Percentiles rank a stretch among this genome's conserved stretches.
These are phyloP conservation scores for Lactarius trivialis DNA, from an alignment of 768 basidiomycete genomes.

Conservation along the genomic window DNA sequence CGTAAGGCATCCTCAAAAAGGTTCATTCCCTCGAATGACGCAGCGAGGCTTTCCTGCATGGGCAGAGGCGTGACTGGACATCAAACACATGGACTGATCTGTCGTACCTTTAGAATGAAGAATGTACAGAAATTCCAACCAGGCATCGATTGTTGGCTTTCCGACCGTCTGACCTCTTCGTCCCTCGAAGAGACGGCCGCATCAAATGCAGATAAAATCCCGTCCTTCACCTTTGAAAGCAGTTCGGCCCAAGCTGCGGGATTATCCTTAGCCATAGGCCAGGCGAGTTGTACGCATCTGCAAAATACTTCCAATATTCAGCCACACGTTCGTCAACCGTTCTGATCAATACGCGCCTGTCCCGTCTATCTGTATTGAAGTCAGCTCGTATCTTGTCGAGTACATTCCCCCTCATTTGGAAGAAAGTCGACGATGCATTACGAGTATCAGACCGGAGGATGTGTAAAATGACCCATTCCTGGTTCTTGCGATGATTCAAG, in stretches of 20 bases:
- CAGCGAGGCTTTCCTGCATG: constrained; percentile 84
- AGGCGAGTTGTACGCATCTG: constrained; percentile 79
- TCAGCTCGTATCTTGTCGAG: constrained; percentile 88
- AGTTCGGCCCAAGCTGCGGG: constrained; percentile 85
- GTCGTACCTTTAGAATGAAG: constrained; percentile 86
- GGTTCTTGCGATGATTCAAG: constrained; percentile 63
- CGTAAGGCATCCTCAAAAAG: constrained; percentile 83
- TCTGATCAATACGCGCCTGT: constrained; percentile 47
- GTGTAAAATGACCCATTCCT: constrained; percentile 92
- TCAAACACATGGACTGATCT: neutral
- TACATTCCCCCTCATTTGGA: constrained; percentile 78
- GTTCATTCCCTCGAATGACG: constrained; percentile 85
- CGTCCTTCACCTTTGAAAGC: constrained; percentile 84
- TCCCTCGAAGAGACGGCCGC: constrained; percentile 68
- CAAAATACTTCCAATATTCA: neutral
- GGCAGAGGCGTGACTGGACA: neutral
- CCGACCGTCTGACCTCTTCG: constrained; percentile 86
- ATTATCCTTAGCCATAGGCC: constrained; percentile 64
- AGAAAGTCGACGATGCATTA: constrained; percentile 56
- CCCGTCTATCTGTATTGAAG: constrained; percentile 84
- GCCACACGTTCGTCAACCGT: neutral
- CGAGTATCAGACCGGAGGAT: constrained; percentile 69
- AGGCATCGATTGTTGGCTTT: constrained; percentile 84
- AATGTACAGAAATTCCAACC: constrained; percentile 99
- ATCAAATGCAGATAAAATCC: constrained; percentile 80